These are phyloP conservation scores for Claviceps pusilla DNA, from an alignment of 2,329 filamentous ascomycete species.

Conservation along the genomic window DNA sequence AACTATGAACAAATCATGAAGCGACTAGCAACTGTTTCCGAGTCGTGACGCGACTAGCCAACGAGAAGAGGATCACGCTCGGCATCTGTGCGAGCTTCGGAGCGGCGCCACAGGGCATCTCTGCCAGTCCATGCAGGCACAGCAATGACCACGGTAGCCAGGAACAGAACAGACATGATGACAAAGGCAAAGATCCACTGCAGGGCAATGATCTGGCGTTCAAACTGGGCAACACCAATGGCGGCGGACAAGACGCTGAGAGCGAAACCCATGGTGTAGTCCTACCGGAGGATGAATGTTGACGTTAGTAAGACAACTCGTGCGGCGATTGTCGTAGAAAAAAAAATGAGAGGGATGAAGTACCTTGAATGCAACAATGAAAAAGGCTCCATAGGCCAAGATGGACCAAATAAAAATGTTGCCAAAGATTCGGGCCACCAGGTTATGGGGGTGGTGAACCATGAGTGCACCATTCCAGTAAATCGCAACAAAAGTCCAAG, in stretches of 20 bases:
- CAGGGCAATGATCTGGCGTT: constrained; percentile 56
- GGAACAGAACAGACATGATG: constrained; percentile 62
- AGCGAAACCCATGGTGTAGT: constrained; percentile 65
- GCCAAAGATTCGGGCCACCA: constrained; percentile 63
- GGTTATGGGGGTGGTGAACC: constrained; percentile 48
- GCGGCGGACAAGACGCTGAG: constrained; percentile 59
- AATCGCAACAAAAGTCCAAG: constrained; percentile 70
- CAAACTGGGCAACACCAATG: constrained; percentile 64
- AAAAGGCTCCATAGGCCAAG: constrained; percentile 60
- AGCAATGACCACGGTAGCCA: constrained; percentile 50
- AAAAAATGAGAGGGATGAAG: background rate
- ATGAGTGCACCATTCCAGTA: constrained; percentile 84
- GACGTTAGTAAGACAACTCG: background rate
- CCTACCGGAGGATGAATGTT: constrained; percentile 20
- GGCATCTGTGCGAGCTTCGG: constrained; percentile 26
- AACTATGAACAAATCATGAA: too few relatives aligned
- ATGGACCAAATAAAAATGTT: constrained; percentile 84
- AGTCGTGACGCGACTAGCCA: constrained; percentile 17
- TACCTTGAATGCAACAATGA: constrained; percentile 59
- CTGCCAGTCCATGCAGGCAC: constrained; percentile 48
- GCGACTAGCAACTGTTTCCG: too few relatives aligned
- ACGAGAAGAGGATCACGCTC: constrained; percentile 48
- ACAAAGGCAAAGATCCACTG: constrained; percentile 89
- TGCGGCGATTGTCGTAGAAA: background rate
- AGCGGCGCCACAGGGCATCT: constrained; percentile 35